Evolutionary conservation across 2,329 filamentous ascomycete species (phyloP).

Genomic region (Ophiostoma fasciatum): DNA sequence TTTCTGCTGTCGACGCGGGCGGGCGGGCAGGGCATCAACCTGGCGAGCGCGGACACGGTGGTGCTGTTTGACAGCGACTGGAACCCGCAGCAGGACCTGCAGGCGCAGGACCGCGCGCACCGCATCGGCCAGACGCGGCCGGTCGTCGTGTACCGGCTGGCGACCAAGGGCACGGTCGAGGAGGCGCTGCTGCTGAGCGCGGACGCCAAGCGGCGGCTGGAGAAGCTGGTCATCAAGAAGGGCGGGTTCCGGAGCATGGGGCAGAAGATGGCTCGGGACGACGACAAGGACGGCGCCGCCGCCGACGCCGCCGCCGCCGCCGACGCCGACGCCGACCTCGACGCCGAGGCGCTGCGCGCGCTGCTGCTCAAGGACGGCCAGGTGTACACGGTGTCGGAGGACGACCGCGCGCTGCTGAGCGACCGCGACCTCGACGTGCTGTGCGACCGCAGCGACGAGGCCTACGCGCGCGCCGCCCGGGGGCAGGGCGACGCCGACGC

Average conservation of each 20-base stretch:
- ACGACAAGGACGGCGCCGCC: constrained; percentile 20
- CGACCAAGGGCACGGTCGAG: constrained; percentile 86
- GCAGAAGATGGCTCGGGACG: constrained; percentile 40
- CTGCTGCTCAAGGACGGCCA: constrained; percentile 59
- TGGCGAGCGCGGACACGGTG: constrained; percentile 90
- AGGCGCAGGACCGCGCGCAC: constrained; percentile 90
- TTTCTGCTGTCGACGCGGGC: constrained; percentile 91
- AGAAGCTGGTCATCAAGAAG: constrained; percentile 93
- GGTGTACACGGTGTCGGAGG: constrained; percentile 42
- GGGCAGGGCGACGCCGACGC: constrained; percentile 57
- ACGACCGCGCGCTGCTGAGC: constrained; percentile 46
- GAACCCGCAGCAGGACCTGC: constrained; percentile 94
- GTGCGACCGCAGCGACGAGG: constrained; percentile 56
- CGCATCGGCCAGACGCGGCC: constrained; percentile 86
- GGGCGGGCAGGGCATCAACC: constrained; percentile 90
- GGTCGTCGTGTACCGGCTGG: constrained; percentile 85
- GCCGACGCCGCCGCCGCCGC: constrained; percentile 14
- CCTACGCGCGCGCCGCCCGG: constrained; percentile 57
- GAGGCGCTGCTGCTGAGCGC: constrained; percentile 75
- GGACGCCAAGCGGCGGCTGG: constrained; percentile 78
- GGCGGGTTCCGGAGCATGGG: constrained; percentile 63
- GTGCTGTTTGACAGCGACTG: constrained; percentile 96
- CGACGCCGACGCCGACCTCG: constrained; percentile 32
- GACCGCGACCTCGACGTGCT: constrained; percentile 64
- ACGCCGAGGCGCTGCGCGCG: constrained; percentile 45